A percentile compares a stretch with the other conserved stretches of the same genome.
Evolutionary conservation across 352 stramenopile genomes (phyloP).

Genomic region (Phytophthora uliginosa): DNA sequence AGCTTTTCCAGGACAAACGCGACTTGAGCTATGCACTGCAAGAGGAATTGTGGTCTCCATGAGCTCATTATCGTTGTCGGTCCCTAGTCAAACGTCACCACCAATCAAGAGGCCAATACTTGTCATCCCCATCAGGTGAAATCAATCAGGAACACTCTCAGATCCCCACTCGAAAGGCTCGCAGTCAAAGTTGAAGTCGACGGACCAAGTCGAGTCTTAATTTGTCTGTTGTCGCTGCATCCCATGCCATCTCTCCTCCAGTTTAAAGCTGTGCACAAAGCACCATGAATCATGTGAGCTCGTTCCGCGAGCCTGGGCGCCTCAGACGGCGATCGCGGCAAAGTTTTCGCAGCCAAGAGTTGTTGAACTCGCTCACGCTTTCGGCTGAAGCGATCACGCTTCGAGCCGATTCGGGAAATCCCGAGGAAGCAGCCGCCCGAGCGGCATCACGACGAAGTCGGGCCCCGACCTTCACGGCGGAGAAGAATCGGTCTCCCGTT

Average conservation of each 20-base stretch:
- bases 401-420: conserved; percentile 20
- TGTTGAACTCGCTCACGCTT: conserved; percentile 40
- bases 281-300: conserved; percentile 21
- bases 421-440: conserved; percentile 28
- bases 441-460: conserved; percentile 14
- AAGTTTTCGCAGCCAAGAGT: conserved; percentile 43
- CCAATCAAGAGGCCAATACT: not conserved
- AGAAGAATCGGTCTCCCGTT: not conserved
- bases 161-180: not conserved
- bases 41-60: conserved; percentile 24
- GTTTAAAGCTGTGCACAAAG: not conserved
- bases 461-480: not conserved
- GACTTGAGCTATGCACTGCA: conserved; percentile 4
- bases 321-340: conserved; percentile 20
- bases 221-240: conserved; percentile 13
- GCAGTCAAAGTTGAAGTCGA: not conserved
- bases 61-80: not conserved
- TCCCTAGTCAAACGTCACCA: not conserved
- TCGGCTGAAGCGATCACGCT: conserved; percentile 47
- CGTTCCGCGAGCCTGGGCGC: conserved; percentile 9
- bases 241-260: conserved; percentile 11
- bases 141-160: not conserved
- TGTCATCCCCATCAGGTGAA: not conserved
- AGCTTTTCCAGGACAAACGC: not conserved
- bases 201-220: conserved; percentile 12